Evolutionary conservation across 2,329 filamentous ascomycete genomes (phyloP).

Genomic region (Xylaria arbuscula): DNA sequence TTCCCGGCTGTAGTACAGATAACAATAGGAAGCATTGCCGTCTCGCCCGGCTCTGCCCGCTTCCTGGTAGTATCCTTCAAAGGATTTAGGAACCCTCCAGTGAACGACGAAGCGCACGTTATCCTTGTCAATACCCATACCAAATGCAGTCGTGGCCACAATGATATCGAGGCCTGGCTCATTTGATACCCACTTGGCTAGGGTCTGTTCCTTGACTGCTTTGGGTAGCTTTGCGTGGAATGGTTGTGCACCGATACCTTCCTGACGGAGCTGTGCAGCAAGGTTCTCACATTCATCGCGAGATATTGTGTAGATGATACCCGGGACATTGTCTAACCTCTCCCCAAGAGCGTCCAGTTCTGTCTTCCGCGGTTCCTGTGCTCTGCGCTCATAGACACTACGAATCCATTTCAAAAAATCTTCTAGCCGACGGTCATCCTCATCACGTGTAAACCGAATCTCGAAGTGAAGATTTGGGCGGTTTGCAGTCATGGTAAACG

Average conservation of each 20-base stretch:
- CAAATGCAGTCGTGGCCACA: constrained; percentile 94
- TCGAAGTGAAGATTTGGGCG: constrained; percentile 91
- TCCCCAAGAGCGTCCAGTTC: constrained; percentile 67
- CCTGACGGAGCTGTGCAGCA: constrained; percentile 70
- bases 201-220: constrained; percentile 75
- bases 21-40: constrained; percentile 85
- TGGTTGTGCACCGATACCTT: constrained; percentile 78
- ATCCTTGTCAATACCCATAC: constrained; percentile 97
- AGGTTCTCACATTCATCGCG: constrained; percentile 79
- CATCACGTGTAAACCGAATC: constrained; percentile 82
- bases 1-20: constrained; percentile 90
- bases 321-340: constrained; percentile 73
- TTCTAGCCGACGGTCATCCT: constrained; percentile 75
- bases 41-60: constrained; percentile 91
- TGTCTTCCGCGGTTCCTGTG: constrained; percentile 65
- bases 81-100: constrained; percentile 92
- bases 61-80: constrained; percentile 97
- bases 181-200: constrained; percentile 78
- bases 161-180: constrained; percentile 86
- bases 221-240: constrained; percentile 77
- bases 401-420: constrained; percentile 83
- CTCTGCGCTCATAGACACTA: constrained; percentile 75
- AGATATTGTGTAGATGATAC: constrained; percentile 83
- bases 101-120: constrained; percentile 95
- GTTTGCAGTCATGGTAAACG: constrained; percentile 85